Conservation (phyloP, 306 rosid species). For the Trifolium fragiferum region DNA sequence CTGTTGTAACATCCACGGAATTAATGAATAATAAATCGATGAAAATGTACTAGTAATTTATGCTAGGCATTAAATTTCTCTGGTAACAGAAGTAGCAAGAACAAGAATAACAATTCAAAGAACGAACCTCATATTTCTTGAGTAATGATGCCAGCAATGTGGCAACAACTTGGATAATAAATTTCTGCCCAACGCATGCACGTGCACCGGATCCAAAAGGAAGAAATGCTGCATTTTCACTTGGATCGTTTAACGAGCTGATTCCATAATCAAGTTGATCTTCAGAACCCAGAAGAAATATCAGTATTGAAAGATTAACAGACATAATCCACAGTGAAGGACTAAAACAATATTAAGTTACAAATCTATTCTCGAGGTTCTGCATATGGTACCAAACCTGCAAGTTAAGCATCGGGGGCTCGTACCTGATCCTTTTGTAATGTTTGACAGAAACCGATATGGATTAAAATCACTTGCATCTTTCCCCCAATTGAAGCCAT, state of each 20-base stretch:
- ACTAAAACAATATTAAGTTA: background rate
- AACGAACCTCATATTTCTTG: conserved; percentile 67
- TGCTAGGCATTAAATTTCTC: background rate
- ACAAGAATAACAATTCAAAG: background rate
- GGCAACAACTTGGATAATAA: conserved; percentile 65
- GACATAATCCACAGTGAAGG: background rate
- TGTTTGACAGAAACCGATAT: conserved; percentile 63
- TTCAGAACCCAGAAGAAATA: conserved; percentile 49
- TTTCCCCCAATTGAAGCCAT: conserved; percentile 73
- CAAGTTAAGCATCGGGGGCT: conserved; percentile 32
- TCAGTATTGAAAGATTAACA: conserved; percentile 34
- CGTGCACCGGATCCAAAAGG: conserved; percentile 83
- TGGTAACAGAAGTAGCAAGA: conserved; percentile 9
- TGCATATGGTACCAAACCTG: conserved; percentile 41
- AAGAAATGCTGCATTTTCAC: conserved; percentile 68
- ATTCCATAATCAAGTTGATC: conserved; percentile 38
- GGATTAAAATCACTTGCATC: conserved; percentile 75
- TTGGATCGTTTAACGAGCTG: conserved; percentile 63
- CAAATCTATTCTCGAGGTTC: background rate
- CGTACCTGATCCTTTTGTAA: conserved; percentile 50
- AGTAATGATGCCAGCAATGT: conserved; percentile 66
- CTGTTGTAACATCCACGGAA: conserved; percentile 1
- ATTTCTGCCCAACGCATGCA: conserved; percentile 78
- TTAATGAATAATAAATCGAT: background rate
- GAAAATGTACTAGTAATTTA: too few relatives aligned